Conservation (phyloP, 805 yeast genomes). For the Metschnikowia similis region DNA sequence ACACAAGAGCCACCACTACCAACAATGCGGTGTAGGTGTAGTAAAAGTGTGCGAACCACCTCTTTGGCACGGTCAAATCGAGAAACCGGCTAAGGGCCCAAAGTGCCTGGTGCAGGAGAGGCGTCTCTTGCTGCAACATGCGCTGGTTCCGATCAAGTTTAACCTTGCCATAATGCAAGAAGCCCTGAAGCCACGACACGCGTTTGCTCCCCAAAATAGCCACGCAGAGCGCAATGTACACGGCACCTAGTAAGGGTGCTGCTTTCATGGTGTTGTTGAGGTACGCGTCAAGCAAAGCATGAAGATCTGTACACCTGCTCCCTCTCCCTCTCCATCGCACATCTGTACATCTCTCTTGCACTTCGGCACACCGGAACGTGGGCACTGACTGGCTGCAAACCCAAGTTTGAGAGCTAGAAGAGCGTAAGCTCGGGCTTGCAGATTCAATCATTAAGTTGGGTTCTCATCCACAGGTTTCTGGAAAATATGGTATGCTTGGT, state of each 20-base stretch:
- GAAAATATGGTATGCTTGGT: no score
- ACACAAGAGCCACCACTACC: conserved; percentile 15
- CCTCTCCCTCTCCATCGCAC: no score
- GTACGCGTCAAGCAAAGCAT: neutral
- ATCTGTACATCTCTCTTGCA: no score
- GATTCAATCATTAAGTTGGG: no score
- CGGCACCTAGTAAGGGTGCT: neutral
- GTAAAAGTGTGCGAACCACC: conserved; percentile 63
- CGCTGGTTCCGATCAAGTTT: neutral
- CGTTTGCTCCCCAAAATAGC: conserved; percentile 4
- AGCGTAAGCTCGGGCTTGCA: no score
- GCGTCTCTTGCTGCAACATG: neutral
- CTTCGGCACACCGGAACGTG: no score
- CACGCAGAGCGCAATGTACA: conserved; percentile 2
- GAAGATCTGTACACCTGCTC: neutral
- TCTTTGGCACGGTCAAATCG: conserved; percentile 52
- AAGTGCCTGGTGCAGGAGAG: neutral
- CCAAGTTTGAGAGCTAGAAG: no score
- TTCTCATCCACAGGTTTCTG: no score
- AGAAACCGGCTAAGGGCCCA: neutral
- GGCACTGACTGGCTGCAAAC: no score
- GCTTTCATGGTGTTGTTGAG: neutral
- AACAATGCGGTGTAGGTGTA: conserved; percentile 34
- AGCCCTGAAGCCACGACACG: conserved; percentile 7
- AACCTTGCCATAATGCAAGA: conserved; percentile 15